These are phyloP conservation scores for Odonthalia washingtoniensis DNA, from an alignment of 31 red algal genomes.

Conservation along the genomic window DNA sequence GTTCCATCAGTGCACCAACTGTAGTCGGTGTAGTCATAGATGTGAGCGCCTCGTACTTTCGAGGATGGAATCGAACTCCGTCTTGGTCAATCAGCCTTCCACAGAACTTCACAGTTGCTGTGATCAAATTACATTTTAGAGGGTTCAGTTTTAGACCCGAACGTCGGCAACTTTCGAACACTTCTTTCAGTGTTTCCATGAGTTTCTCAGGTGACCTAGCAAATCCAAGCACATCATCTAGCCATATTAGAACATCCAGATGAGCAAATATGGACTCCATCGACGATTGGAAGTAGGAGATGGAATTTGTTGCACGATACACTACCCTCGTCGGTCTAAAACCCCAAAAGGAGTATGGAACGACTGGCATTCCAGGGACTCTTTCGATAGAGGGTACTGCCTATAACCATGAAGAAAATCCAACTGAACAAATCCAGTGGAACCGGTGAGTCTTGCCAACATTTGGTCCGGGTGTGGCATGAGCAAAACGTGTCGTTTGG, in stretches of 20 bases:
- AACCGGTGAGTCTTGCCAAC: conserved; percentile 30
- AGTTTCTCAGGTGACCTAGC: not conserved
- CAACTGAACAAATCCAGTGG: conserved; percentile 9
- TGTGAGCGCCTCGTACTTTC: not conserved
- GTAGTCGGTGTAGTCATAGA: conserved; percentile 46
- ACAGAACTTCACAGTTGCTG: not conserved
- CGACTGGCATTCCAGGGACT: conserved; percentile 48
- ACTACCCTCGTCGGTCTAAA: conserved; percentile 24
- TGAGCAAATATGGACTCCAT: conserved; percentile 21
- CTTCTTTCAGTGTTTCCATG: not conserved
- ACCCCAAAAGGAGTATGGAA: conserved; percentile 64
- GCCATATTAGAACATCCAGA: conserved; percentile 25
- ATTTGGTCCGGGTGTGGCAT: conserved; percentile 48
- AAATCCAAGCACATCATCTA: conserved; percentile 42
- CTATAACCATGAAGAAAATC: conserved; percentile 64
- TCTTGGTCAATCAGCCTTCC: not conserved
- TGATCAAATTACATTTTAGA: not conserved
- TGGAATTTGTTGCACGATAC: conserved; percentile 34
- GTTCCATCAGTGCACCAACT: conserved; percentile 27
- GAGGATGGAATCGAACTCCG: not conserved
- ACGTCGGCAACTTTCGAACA: not conserved
- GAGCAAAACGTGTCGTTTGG: not conserved
- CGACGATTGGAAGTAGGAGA: conserved; percentile 26
- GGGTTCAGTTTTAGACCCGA: not conserved
- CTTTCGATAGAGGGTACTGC: conserved; percentile 40